These are phyloP conservation scores for Nitzschia palea DNA, from an alignment of 108 stramenopile species.

Conservation along the genomic window DNA sequence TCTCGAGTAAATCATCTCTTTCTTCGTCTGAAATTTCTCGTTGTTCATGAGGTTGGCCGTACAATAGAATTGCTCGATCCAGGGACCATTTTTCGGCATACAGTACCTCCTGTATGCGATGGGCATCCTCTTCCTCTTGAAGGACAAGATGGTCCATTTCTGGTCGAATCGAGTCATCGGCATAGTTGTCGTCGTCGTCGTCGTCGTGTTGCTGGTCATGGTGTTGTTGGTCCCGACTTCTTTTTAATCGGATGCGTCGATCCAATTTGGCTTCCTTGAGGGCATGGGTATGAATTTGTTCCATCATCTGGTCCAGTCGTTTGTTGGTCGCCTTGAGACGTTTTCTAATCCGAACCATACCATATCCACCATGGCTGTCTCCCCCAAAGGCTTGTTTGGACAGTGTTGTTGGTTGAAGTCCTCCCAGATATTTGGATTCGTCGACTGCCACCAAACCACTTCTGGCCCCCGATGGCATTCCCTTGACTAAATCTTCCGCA, in stretches of 20 bases:
- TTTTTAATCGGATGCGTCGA: conserved; percentile 25
- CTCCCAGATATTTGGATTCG: conserved; percentile 53
- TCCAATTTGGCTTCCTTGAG: conserved; percentile 41
- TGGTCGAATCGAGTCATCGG: conserved; percentile 24
- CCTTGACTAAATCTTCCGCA: conserved; percentile 47
- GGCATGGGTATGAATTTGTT: conserved; percentile 34
- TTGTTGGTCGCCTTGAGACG: conserved; percentile 37
- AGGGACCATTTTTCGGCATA: conserved; percentile 61
- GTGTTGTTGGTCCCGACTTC: not conserved
- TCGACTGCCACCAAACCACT: conserved; percentile 52
- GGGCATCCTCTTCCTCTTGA: conserved; percentile 49
- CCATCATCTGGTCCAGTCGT: conserved; percentile 47
- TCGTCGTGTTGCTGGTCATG: not conserved
- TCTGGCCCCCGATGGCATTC: conserved; percentile 30
- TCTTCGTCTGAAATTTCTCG: conserved; percentile 14
- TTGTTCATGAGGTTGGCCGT: conserved; percentile 33
- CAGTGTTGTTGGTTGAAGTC: conserved; percentile 56
- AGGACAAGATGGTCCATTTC: conserved; percentile 44
- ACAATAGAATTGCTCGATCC: conserved; percentile 49
- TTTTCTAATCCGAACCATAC: conserved; percentile 30
- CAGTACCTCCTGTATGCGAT: conserved; percentile 29
- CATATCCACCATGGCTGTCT: conserved; percentile 23
- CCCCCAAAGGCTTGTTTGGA: conserved; percentile 44
- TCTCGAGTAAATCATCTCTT: conserved; percentile 24
- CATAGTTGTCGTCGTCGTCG: conserved; percentile 5